A percentile compares a stretch with the other conserved stretches of the same genome.
Conservation (phyloP, 2,329 filamentous ascomycete genomes). For the Xylariaceae sp. region DNA sequence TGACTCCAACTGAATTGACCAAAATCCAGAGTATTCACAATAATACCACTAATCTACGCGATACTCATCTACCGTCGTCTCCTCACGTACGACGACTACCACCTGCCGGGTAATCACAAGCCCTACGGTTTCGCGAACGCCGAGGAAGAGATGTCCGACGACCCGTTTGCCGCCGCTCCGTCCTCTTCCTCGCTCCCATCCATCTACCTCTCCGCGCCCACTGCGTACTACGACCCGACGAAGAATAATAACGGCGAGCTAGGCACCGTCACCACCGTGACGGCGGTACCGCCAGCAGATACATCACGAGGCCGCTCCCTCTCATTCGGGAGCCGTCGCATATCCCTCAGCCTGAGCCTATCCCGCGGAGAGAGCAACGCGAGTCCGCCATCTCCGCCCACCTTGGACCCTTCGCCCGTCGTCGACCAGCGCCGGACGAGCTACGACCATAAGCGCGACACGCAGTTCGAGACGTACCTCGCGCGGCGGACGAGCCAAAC, state of each 20-base stretch:
- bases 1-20: background rate
- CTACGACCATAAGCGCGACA: slow-evolving; percentile 43
- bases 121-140: slow-evolving; percentile 38
- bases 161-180: too few relatives aligned
- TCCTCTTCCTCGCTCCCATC: too few relatives aligned
- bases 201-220: slow-evolving; percentile 15
- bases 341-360: slow-evolving; percentile 21
- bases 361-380: too few relatives aligned
- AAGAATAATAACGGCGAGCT: slow-evolving; percentile 7
- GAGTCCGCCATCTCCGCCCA: slow-evolving; percentile 15
- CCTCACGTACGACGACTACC: slow-evolving; percentile 45
- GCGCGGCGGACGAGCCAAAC: slow-evolving; percentile 29
- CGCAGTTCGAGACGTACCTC: slow-evolving; percentile 43
- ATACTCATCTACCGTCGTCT: slow-evolving; percentile 43
- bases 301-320: slow-evolving; percentile 18
- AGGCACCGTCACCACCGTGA: slow-evolving; percentile 2
- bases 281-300: slow-evolving; percentile 2
- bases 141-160: slow-evolving; percentile 29
- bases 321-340: slow-evolving; percentile 20
- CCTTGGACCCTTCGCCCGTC: slow-evolving; percentile 4
- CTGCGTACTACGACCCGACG: slow-evolving; percentile 24
- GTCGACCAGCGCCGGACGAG: slow-evolving; percentile 20
- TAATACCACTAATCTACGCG: slow-evolving; percentile 43
- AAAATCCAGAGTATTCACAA: slow-evolving; percentile 40
- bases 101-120: slow-evolving; percentile 45